Evolutionary conservation across 164 flowering plant genomes (phyloP), one percentile per base, ranked within the genome.

Genomic region (Vitis cinerea): DNA sequence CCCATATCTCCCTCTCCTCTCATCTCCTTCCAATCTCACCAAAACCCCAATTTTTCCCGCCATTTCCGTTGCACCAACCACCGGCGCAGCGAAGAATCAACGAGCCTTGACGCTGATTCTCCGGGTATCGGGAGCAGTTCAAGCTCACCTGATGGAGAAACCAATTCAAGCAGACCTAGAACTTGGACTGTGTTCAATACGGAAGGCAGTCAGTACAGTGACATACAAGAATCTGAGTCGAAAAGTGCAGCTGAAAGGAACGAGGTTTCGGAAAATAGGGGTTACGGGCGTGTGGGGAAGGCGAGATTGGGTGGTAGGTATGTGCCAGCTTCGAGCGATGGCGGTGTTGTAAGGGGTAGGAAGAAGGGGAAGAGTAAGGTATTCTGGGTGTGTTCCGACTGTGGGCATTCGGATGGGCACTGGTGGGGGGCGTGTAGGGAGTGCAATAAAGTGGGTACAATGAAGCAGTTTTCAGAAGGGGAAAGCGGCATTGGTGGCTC

Each of bases 371-470:
- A 85, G 84, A 71, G 27, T 8, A 88, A 74, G 80, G 69, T 57
- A 10, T 3, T 4, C 13, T 89, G 82, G 82, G 97, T 94, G 0
- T 94, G 98, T 60, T 66, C 74, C n/a, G 66, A 79, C 50, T 94
- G 98, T 64, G 98, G 97, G 59, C 55, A 84, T 23, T 73, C 86
- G 0, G 75, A 71, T 13, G 88, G 85, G 58, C 96, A 94, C 80
- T 94, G 98, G 98, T 94, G 97, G 97, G 98, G 97, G 3, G 19
- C 69, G n/a, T 94, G 98, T 66, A 69, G 60, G 48, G 51, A 69
- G 27, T 94, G 98, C 49, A 19, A 66, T 8, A 16, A n/a, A 0
- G 70, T 65, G 0, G 92, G 90, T 9, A 85, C 92, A 1, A 29
- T 94, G 77, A 81, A 71, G 68, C 65, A 72, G 75, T 86, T 88